A percentile compares a stretch with the other conserved stretches of the same genome.
phyloP scores from a whole-genome alignment of 306 rosid species.

The Notholithocarpus densiflorus region DNA sequence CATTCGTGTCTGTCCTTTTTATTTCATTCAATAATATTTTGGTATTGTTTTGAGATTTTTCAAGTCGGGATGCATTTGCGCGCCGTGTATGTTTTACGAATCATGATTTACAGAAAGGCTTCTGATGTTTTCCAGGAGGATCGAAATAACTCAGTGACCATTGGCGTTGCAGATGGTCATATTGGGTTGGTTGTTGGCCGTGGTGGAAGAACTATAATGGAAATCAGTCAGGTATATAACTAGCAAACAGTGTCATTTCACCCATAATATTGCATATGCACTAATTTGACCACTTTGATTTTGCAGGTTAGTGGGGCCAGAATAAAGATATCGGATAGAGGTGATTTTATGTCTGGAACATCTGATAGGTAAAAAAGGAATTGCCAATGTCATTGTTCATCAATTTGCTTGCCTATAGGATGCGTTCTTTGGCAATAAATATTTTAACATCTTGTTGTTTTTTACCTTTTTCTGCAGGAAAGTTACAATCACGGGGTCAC shows the following conservation, averaged over 20 bases:
- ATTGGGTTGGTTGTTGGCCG: conserved; percentile 98
- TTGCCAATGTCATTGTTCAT: background rate
- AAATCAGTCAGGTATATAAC: conserved; percentile 83
- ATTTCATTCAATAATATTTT: background rate
- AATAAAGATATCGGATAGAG: conserved; percentile 98
- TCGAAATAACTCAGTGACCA: conserved; percentile 71
- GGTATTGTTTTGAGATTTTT: background rate
- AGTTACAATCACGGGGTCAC: conserved; percentile 95
- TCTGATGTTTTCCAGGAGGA: conserved; percentile 74
- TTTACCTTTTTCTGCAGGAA: conserved; percentile 56
- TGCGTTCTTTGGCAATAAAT: background rate
- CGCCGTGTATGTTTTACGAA: background rate
- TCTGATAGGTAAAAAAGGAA: conserved; percentile 66
- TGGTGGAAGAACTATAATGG: conserved; percentile 90
- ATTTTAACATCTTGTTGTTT: background rate
- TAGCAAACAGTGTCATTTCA: conserved; percentile 9
- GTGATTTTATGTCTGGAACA: conserved; percentile 95
- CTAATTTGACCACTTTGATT: conserved; percentile 21
- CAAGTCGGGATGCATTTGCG: background rate
- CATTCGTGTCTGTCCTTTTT: background rate
- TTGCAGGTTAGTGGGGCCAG: conserved; percentile 91
- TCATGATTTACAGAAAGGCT: conserved; percentile 15
- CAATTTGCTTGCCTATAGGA: conserved; percentile 1
- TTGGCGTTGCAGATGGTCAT: conserved; percentile 85
- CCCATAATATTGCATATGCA: conserved; percentile 2